These are phyloP conservation scores for Oryza brachyantha DNA, from an alignment of 176 grass and related monocot species.

Conservation along the genomic window DNA sequence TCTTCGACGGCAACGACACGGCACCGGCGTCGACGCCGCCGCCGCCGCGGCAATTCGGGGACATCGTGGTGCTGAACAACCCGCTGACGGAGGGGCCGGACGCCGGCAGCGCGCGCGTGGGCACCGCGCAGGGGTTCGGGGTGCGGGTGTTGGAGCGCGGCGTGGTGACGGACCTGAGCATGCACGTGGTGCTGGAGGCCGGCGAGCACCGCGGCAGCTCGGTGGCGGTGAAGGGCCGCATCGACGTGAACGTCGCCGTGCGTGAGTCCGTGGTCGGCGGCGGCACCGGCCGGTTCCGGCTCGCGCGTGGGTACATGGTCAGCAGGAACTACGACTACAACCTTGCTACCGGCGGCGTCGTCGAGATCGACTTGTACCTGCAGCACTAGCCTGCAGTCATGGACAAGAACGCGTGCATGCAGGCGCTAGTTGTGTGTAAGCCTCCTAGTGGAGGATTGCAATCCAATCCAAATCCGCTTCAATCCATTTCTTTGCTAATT, in stretches of 20 bases:
- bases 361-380: constrained; percentile 56
- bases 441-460: too few relatives aligned
- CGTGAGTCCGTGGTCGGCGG: constrained; percentile 54
- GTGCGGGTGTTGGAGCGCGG: constrained; percentile 39
- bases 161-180: constrained; percentile 39
- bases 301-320: constrained; percentile 44
- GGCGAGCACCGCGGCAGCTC: constrained; percentile 48
- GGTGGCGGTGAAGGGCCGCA: constrained; percentile 33
- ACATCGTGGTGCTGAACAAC: constrained; percentile 45
- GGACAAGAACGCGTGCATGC: too few relatives aligned
- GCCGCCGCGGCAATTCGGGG: constrained; percentile 28
- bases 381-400: constrained; percentile 10
- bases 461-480: too few relatives aligned
- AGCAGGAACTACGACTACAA: constrained; percentile 50
- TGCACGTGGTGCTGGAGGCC: constrained; percentile 46
- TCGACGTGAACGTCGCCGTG: constrained; percentile 34
- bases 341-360: constrained; percentile 44
- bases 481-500: too few relatives aligned
- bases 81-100: constrained; percentile 9
- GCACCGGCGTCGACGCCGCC: too few relatives aligned
- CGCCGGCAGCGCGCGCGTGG: constrained; percentile 10
- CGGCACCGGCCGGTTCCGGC: constrained; percentile 48
- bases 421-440: too few relatives aligned
- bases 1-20: background rate
- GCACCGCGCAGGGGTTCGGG: constrained; percentile 29